Evolutionary conservation across 768 basidiomycete species (phyloP).

Genomic region (Mycena metata): DNA sequence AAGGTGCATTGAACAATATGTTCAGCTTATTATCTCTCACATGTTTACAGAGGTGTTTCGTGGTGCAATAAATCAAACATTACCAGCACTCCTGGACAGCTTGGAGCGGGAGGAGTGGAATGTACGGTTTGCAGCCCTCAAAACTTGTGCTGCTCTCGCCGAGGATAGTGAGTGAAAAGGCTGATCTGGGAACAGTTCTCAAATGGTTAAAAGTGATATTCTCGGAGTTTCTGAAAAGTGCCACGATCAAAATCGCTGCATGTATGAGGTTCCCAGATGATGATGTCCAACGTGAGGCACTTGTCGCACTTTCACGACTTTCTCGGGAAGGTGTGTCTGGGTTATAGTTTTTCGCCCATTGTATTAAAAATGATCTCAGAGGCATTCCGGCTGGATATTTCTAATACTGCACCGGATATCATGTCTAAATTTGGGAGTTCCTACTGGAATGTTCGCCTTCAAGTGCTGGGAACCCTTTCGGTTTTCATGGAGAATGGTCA

Average conservation of each 20-base stretch:
- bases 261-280: conserved; percentile 6
- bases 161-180: neutral
- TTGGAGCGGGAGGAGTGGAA: neutral
- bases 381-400: conserved; percentile 4
- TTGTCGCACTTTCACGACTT: conserved; percentile 2
- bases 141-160: neutral
- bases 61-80: neutral
- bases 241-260: neutral
- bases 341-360: neutral
- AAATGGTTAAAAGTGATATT: neutral
- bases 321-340: conserved; percentile 2
- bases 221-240: neutral
- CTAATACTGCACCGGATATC: neutral
- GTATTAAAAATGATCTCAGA: neutral
- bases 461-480: neutral
- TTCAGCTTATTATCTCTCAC: neutral
- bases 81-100: neutral
- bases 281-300: neutral
- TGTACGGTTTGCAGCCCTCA: neutral
- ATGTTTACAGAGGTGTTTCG: conserved; percentile 7
- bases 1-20: neutral
- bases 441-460: neutral
- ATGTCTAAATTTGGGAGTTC: neutral
- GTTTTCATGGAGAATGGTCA: conserved; percentile 19
- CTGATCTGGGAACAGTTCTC: neutral